Evolutionary conservation across 345 rosid species (phyloP).

Genomic region (Eucalyptus brandiana): DNA sequence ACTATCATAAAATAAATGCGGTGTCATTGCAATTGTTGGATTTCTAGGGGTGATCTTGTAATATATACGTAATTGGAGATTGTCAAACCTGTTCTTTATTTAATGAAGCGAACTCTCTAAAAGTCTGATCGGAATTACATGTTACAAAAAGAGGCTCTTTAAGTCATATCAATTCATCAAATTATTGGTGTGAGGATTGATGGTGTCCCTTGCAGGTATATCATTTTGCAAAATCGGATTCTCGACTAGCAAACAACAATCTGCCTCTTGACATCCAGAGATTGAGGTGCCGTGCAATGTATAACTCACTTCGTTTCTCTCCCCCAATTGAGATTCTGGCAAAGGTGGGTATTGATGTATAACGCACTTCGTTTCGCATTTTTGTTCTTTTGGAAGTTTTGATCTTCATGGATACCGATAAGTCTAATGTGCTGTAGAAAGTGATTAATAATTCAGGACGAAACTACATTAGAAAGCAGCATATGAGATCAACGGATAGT

Average conservation of each 20-base stretch:
- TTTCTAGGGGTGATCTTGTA: neutral
- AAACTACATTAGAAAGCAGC: neutral
- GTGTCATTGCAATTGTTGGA: neutral
- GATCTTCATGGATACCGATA: neutral
- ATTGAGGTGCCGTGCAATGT: conserved; percentile 87
- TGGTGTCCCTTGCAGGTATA: conserved; percentile 38
- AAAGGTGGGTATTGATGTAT: conserved; percentile 37
- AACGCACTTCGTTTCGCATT: neutral
- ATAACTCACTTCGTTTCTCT: conserved; percentile 65
- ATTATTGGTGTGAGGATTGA: neutral
- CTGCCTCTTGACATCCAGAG: conserved; percentile 75
- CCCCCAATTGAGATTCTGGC: conserved; percentile 64
- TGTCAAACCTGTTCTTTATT: neutral
- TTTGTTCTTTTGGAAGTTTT: neutral
- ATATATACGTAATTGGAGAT: neutral
- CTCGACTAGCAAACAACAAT: conserved; percentile 78
- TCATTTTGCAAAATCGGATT: conserved; percentile 84
- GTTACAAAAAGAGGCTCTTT: neutral
- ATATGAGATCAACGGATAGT: neutral
- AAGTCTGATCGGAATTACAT: neutral
- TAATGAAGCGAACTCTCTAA: neutral
- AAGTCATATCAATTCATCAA: neutral
- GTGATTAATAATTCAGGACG: neutral
- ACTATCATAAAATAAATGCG: neutral
- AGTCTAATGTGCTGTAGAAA: neutral